Conservation (phyloP, 1,139 yeast genomes). For the Suhomyces chickasaworum region DNA sequence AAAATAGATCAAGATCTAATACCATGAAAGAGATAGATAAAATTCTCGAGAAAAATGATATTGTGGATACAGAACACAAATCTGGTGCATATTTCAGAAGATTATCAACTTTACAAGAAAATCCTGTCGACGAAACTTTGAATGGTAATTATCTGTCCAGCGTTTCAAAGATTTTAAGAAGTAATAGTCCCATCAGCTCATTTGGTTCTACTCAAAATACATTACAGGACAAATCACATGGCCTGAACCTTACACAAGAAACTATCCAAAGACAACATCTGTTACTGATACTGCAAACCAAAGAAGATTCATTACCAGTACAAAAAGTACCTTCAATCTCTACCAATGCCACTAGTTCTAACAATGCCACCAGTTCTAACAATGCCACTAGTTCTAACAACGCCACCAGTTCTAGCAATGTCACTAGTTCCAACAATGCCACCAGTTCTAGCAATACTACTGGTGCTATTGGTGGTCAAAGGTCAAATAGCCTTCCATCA, state of each 20-base stretch:
- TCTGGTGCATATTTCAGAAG: conserved; percentile 73
- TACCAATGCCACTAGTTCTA: too few species aligned
- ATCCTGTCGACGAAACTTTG: conserved; percentile 37
- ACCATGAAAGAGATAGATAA: conserved; percentile 44
- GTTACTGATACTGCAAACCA: conserved; percentile 10
- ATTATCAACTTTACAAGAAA: conserved; percentile 68
- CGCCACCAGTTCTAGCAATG: too few species aligned
- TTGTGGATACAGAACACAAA: conserved; percentile 48
- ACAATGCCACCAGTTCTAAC: too few species aligned
- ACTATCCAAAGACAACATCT: conserved; percentile 12
- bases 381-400: too few species aligned
- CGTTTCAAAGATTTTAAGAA: not conserved
- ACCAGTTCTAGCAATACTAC: too few species aligned
- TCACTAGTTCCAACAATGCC: too few species aligned
- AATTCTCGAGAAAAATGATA: conserved; percentile 43
- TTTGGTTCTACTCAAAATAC: not conserved
- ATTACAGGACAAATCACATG: not conserved
- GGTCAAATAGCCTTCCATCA: conserved; percentile 12
- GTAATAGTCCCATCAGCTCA: not conserved
- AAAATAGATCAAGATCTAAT: conserved; percentile 38
- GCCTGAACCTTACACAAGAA: conserved; percentile 4
- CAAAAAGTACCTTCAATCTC: conserved; percentile 6
- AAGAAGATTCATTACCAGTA: conserved; percentile 7
- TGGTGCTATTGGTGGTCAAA: conserved; percentile 3
- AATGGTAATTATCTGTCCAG: conserved; percentile 1